Evolutionary conservation across 257 asterid genomes (phyloP).

Genomic region (Phtheirospermum japonicum): DNA sequence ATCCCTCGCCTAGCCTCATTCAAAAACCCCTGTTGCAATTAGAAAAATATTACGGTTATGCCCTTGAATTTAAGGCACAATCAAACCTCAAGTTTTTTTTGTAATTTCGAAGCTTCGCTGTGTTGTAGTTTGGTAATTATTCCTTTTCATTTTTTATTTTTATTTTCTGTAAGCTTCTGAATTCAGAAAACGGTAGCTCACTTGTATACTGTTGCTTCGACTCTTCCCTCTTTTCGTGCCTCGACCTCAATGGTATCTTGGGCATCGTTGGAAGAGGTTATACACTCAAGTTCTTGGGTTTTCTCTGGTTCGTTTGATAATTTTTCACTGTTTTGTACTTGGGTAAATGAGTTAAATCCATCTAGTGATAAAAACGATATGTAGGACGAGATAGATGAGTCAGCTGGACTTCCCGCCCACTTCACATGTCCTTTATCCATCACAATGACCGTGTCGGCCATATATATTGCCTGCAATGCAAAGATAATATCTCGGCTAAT

Average conservation of each 20-base stretch:
- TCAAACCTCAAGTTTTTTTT: no score
- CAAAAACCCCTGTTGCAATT: no score
- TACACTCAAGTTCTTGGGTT: conserved; percentile 40
- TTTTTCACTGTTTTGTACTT: conserved; percentile 33
- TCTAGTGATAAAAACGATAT: conserved; percentile 52
- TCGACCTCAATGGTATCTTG: conserved; percentile 59
- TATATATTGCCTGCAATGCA: conserved; percentile 64
- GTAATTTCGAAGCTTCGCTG: background rate
- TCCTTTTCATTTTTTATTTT: background rate
- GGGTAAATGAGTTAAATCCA: conserved; percentile 38
- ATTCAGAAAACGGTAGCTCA: conserved; percentile 40
- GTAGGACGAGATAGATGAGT: conserved; percentile 51
- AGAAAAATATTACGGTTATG: no score
- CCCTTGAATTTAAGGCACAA: no score
- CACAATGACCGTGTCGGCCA: conserved; percentile 73
- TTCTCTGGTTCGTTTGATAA: conserved; percentile 38
- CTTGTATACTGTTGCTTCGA: conserved; percentile 77
- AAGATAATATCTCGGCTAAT: background rate
- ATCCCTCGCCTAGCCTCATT: no score
- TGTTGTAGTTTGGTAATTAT: background rate
- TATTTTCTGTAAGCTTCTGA: background rate
- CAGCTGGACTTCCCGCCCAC: conserved; percentile 75
- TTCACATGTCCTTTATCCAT: conserved; percentile 83
- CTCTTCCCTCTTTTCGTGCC: conserved; percentile 84
- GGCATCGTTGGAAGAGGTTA: conserved; percentile 41